Conservation (phyloP, 2,329 filamentous ascomycete genomes). For the Penicillium sumatraense region DNA sequence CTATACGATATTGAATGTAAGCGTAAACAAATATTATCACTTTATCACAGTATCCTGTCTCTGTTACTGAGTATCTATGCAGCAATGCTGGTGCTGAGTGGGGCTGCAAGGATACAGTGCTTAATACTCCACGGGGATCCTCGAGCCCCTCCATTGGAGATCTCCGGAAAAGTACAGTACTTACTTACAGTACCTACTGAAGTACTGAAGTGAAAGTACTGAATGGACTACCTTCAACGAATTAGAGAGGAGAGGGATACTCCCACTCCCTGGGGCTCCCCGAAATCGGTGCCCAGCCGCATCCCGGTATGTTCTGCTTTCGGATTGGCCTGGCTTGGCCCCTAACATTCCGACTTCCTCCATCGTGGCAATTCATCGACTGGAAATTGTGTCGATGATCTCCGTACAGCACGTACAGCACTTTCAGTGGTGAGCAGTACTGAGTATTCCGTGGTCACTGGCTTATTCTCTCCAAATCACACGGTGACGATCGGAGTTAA, state of each 20-base stretch:
- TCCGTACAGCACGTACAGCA: too few relatives aligned
- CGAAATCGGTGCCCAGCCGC: conserved; percentile 35
- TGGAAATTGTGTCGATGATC: too few relatives aligned
- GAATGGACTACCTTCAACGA: background rate
- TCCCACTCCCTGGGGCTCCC: conserved; percentile 14
- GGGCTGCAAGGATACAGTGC: conserved; percentile 35
- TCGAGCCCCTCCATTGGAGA: conserved; percentile 6
- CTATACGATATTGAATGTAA: too few relatives aligned
- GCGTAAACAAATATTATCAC: too few relatives aligned
- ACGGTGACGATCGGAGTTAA: background rate
- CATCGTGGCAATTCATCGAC: background rate
- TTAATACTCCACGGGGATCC: conserved; percentile 22
- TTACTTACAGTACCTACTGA: too few relatives aligned
- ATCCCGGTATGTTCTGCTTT: conserved; percentile 13
- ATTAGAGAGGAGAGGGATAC: too few relatives aligned
- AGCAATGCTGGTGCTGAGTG: conserved; percentile 30
- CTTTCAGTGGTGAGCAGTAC: too few relatives aligned
- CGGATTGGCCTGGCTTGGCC: background rate
- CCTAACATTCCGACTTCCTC: background rate
- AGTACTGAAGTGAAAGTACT: background rate
- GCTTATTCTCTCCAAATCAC: too few relatives aligned
- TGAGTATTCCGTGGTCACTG: too few relatives aligned
- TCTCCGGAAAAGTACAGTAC: background rate
- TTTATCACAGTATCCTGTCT: too few relatives aligned
- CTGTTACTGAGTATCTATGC: too few relatives aligned